phyloP scores from a whole-genome alignment of 208 protist species.

The Trypanosoma lewisi region DNA sequence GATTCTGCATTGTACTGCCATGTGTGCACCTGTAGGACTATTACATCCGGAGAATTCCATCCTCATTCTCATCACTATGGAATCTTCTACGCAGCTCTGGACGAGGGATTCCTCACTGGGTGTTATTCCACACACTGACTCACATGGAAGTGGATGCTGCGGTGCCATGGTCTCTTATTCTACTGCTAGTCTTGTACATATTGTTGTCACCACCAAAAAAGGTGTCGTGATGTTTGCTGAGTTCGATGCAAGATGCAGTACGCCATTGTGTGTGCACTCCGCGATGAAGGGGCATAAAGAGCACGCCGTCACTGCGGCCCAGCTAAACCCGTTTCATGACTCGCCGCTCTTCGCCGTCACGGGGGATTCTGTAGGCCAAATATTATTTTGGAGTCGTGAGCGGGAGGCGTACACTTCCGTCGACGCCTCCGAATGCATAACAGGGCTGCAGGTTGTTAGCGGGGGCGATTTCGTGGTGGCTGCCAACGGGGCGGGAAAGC shows the following conservation, averaged over 20 bases:
- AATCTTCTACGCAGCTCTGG: conserved; percentile 17
- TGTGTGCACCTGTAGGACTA: background rate
- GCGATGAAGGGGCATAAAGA: conserved; percentile 35
- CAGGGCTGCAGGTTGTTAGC: conserved; percentile 35
- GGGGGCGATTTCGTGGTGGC: conserved; percentile 31
- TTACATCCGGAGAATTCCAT: background rate
- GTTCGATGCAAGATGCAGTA: background rate
- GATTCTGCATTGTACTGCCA: conserved; percentile 23
- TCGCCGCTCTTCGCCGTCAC: conserved; percentile 23
- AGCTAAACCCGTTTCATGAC: conserved; percentile 22
- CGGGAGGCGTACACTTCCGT: conserved; percentile 18
- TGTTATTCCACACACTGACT: conserved; percentile 10
- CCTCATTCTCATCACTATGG: conserved; percentile 18
- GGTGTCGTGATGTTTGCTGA: conserved; percentile 29
- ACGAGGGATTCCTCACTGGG: conserved; percentile 4
- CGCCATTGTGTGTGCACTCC: conserved; percentile 10
- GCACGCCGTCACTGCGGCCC: conserved; percentile 39
- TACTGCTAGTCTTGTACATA: conserved; percentile 4
- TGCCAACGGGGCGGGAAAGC: conserved; percentile 50
- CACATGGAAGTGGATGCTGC: conserved; percentile 22
- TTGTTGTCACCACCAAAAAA: conserved; percentile 25
- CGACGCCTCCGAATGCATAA: conserved; percentile 41
- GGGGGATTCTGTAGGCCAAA: conserved; percentile 37
- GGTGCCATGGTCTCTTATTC: background rate
- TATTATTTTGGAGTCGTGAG: conserved; percentile 44